Evolutionary conservation across 1,284 basidiomycete species (phyloP), one percentile per base, ranked within the genome.

Genomic region (Erythrobasidium hasegawianum): DNA sequence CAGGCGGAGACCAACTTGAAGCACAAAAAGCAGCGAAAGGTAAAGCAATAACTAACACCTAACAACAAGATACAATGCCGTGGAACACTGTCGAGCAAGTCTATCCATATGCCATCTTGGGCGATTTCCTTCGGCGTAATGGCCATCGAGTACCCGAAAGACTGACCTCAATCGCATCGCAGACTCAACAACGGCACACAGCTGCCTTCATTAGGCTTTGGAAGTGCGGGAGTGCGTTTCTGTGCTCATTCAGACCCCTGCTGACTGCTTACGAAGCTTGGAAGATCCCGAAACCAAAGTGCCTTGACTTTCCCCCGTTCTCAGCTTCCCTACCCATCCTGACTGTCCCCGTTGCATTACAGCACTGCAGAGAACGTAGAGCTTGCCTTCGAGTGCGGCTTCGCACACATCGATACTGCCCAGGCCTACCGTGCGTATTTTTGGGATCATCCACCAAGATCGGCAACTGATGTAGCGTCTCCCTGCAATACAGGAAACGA

Each of bases 351-450:
- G 5, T 5, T 33, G n/a, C 33, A 5, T 11, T 33, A 33, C 33
- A 33, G 33, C 11, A 52, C 43, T 10, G 62, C 56, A 18, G 72
- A 58, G 8, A 72, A 77, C 56, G 75, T 76, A 27, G 74, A 75
- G 33, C 74, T 77, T 29, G 87, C 87, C 14, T 83, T 89, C 68
- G 77, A 81, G 20, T 80, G 79, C 39, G 86, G 86, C 3, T 81
- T 88, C 73, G 83, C 80, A 1, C 87, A 89, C 74, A 81, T 89
- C 41, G 87, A 89, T 73, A 83, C 85, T 18, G 77, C 77, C 9
- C 77, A 78, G 68, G 68, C 49, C 68, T 75, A 69, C 50, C 72
- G 68, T n/a, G 29, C 45, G 33, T 41, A 45, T n/a, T n/a, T n/a
- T 26, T 22, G 40, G n/a, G 40, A n/a, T 41, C 40, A n/a, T 11